Percentiles rank a stretch among this genome's conserved stretches.
Evolutionary conservation across 2,329 filamentous ascomycete genomes (phyloP).

Genomic region (Neoscytalidium dimidiatum): DNA sequence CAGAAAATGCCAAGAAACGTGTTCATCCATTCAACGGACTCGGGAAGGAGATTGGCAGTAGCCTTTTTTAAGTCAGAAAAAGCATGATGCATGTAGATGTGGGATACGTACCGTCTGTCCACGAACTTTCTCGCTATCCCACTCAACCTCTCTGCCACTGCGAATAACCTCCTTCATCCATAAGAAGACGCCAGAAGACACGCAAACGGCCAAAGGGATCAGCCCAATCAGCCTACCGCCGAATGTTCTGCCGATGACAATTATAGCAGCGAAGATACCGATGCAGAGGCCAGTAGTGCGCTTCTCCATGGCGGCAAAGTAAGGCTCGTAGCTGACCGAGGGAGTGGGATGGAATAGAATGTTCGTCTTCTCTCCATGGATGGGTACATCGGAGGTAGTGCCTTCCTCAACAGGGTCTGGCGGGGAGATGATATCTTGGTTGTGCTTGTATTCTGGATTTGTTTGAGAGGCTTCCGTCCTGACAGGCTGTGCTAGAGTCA

Average conservation of each 20-base stretch:
- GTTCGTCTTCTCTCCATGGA: conserved; percentile 95
- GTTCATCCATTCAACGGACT: conserved; percentile 94
- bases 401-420: conserved; percentile 82
- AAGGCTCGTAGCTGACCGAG: conserved; percentile 84
- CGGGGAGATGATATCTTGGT: conserved; percentile 87
- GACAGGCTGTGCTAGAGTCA: conserved; percentile 50
- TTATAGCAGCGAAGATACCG: conserved; percentile 70
- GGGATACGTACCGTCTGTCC: conserved; percentile 67
- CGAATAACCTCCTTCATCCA: conserved; percentile 88
- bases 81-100: not conserved
- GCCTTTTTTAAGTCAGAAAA: conserved; percentile 49
- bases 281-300: conserved; percentile 70
- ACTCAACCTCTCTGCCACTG: conserved; percentile 81
- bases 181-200: conserved; percentile 78
- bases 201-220: conserved; percentile 69
- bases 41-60: conserved; percentile 84
- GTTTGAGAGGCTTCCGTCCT: conserved; percentile 72
- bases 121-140: conserved; percentile 82
- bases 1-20: conserved; percentile 81
- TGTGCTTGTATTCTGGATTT: conserved; percentile 76
- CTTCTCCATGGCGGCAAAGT: conserved; percentile 75
- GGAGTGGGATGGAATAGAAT: conserved; percentile 95
- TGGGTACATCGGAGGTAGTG: conserved; percentile 89
- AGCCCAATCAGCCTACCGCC: conserved; percentile 77
- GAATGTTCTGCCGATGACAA: conserved; percentile 77